A percentile compares a stretch with the other conserved stretches of the same genome.
These are phyloP conservation scores for Peterozyma toletana DNA, from an alignment of 805 yeast genomes.

Conservation along the genomic window DNA sequence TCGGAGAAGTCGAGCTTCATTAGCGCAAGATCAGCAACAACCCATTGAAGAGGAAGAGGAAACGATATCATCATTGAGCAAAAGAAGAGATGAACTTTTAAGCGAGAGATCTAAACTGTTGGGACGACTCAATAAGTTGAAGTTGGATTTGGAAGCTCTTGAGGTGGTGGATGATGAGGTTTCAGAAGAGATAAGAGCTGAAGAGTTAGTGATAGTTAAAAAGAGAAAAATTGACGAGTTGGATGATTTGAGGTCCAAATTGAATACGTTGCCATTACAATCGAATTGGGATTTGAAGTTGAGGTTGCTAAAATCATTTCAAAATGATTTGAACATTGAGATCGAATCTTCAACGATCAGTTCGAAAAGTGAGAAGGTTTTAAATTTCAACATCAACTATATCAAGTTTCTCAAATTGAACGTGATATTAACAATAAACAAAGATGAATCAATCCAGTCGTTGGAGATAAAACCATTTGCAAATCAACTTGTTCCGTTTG, in stretches of 20 bases:
- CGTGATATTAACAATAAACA: slow-evolving; percentile 9
- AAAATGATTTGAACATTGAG: slow-evolving; percentile 18
- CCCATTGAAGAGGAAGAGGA: neutral
- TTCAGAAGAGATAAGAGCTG: neutral
- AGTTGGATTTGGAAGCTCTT: neutral
- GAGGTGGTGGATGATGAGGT: neutral
- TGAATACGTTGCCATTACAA: slow-evolving; percentile 19
- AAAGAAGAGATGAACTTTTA: slow-evolving; percentile 1
- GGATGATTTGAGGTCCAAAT: slow-evolving; percentile 2
- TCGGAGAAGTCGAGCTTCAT: neutral
- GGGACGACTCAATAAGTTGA: neutral
- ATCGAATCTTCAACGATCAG: slow-evolving; percentile 1
- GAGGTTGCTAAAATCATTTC: slow-evolving; percentile 15
- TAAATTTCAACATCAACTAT: slow-evolving; percentile 11
- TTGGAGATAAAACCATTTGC: slow-evolving; percentile 10
- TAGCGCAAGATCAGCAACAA: neutral
- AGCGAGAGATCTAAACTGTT: slow-evolving; percentile 1
- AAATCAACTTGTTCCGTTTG: slow-evolving; percentile 8
- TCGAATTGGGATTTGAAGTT: slow-evolving; percentile 17
- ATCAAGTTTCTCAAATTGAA: slow-evolving; percentile 12
- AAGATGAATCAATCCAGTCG: slow-evolving; percentile 8
- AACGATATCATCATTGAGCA: slow-evolving; percentile 1
- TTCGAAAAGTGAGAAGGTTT: neutral
- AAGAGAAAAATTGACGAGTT: slow-evolving; percentile 1
- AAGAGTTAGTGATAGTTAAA: neutral